These are phyloP conservation scores for Paxillus ammoniavirescens DNA, from an alignment of 768 basidiomycete genomes.

Conservation along the genomic window DNA sequence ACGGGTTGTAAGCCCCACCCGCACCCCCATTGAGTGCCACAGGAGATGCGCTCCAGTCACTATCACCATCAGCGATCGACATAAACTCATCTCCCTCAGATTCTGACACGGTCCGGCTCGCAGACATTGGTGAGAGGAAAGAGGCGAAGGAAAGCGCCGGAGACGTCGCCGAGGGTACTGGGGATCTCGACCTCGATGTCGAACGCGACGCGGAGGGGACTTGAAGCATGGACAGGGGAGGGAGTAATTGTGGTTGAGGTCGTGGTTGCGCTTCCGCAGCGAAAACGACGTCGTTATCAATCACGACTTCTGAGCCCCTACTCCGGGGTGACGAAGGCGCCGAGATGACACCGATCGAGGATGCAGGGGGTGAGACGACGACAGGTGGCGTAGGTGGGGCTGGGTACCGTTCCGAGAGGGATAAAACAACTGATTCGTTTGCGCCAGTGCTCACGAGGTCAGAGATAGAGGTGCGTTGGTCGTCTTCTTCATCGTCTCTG, in stretches of 20 bases:
- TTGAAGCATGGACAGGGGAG: conserved; percentile 13
- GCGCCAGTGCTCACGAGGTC: not conserved
- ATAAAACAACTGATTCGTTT: conserved; percentile 16
- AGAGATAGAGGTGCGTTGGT: not conserved
- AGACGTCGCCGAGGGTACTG: conserved; percentile 6
- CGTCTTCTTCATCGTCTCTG: not conserved
- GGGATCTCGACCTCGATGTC: conserved; percentile 7
- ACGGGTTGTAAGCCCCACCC: conserved; percentile 13
- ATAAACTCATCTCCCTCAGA: conserved; percentile 26
- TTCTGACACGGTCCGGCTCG: conserved; percentile 16
- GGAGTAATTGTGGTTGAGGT: not conserved
- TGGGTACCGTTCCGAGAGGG: conserved; percentile 32
- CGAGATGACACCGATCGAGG: conserved; percentile 23
- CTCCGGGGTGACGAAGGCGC: conserved; percentile 21
- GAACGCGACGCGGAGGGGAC: conserved; percentile 1
- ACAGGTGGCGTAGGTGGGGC: conserved; percentile 28
- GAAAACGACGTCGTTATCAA: conserved; percentile 1
- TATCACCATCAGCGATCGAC: conserved; percentile 20
- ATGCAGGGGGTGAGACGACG: conserved; percentile 24
- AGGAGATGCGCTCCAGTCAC: conserved; percentile 11
- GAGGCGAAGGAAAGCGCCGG: conserved; percentile 21
- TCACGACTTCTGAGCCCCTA: conserved; percentile 12
- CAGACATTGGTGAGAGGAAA: conserved; percentile 23
- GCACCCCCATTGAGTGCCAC: not conserved
- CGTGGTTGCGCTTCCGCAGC: not conserved